Base-by-base conservation (phyloP, 2,329 filamentous ascomycete species). In the Penicillium sclerotigenum region DNA sequence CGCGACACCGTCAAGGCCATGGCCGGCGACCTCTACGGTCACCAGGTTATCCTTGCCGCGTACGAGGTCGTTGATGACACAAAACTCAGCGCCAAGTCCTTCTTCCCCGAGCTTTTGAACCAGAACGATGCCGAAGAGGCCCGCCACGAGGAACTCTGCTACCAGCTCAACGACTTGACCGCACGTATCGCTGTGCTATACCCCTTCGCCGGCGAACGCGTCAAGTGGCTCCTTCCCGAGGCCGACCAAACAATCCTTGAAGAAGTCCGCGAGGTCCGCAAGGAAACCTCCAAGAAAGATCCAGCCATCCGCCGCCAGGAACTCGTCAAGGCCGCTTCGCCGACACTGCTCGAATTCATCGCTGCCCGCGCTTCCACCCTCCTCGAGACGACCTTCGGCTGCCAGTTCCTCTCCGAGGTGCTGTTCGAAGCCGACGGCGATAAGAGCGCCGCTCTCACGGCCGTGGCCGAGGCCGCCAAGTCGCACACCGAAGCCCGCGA, bases 31-130 rank as follows among this genome's bases (percentile, higher is more conserved):
- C 73, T 81, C 7, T 76, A 92, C 67, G 94, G 86, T 1, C 91
- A 96, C 69, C 81, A 87, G 59, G 83, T 97, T 52, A 84, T 99
- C 33, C 81, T 97, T 53, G 83, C 91, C 1, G 90, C 91, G 1
- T 91, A 92, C 71, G 94, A 97, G 67, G 87, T 96, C 47, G 86
- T 96, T 47, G 94, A 99, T 66, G 94, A 99, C 72, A 99, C 94
- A 10, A 92, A 95, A 62, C 81, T 96, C 68, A 90, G 86, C 3
- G 82, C 86, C 48, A 97, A 96, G 77, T 82, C 89, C 31, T 89
- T 99, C 62, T 91, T 96, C 74, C 82, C 90, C 0, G 93, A 97
- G 73, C 80, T 99, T 13, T 77, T 97, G 18, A 89, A 87, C 60
- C 89, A 90, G 67, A 84, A 86, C 33, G 60, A 70, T 5, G 56